phyloP scores from a whole-genome alignment of 1,139 yeast genomes.

The Nakaseomyces glabratus region DNA sequence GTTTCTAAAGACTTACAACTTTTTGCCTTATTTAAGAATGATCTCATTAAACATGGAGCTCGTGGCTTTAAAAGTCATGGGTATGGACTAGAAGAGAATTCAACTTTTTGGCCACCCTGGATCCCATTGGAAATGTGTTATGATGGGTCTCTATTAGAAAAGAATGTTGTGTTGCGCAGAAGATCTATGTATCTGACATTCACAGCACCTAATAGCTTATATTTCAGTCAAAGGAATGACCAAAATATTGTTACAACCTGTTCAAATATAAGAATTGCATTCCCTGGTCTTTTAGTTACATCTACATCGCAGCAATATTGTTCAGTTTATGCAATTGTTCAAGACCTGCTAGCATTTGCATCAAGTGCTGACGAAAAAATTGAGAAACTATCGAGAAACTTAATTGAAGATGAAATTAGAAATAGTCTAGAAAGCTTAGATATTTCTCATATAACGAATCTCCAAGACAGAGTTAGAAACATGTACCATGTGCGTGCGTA shows the following conservation, averaged over 20 bases:
- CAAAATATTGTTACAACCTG: conserved; percentile 20
- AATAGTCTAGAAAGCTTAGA: conserved; percentile 32
- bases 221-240: conserved; percentile 31
- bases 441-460: conserved; percentile 22
- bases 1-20: conserved; percentile 60
- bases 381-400: conserved; percentile 52
- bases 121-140: conserved; percentile 64
- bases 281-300: conserved; percentile 59
- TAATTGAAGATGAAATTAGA: conserved; percentile 30
- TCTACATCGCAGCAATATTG: conserved; percentile 71
- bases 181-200: conserved; percentile 54
- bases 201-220: conserved; percentile 57
- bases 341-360: conserved; percentile 56
- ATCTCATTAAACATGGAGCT: conserved; percentile 34
- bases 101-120: conserved; percentile 69
- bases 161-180: conserved; percentile 52
- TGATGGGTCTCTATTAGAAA: conserved; percentile 47
- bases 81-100: conserved; percentile 33
- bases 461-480: conserved; percentile 26
- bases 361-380: conserved; percentile 48
- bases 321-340: conserved; percentile 52
- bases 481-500: conserved; percentile 26
- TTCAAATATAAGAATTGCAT: conserved; percentile 39
- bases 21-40: conserved; percentile 50
- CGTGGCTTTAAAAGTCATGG: conserved; percentile 34